Evolutionary conservation across 2,329 filamentous ascomycete species (phyloP).

Genomic region (Onygenales sp.): DNA sequence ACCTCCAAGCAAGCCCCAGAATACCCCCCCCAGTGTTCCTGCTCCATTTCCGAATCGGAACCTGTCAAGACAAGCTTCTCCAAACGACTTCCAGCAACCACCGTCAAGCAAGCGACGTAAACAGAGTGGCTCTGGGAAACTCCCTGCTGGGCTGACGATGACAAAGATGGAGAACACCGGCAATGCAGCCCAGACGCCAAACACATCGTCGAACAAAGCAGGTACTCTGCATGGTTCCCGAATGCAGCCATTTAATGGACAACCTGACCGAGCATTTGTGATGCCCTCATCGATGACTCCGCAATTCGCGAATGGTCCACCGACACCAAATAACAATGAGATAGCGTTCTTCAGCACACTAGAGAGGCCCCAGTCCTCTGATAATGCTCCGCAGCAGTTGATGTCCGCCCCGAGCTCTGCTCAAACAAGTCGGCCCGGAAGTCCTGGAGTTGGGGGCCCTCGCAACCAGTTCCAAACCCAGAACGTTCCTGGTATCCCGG

Average conservation of each 20-base stretch:
- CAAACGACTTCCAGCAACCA: conserved; percentile 48
- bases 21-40: conserved; percentile 24
- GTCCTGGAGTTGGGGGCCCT: conserved; percentile 40
- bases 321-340: conserved; percentile 58
- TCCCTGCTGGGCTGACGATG: conserved; percentile 70
- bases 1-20: conserved; percentile 29
- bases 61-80: conserved; percentile 65
- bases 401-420: conserved; percentile 64
- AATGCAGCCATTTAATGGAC: conserved; percentile 23
- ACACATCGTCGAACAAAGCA: not conserved
- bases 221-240: not conserved
- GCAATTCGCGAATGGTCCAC: conserved; percentile 50
- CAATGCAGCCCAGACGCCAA: not conserved
- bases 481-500: conserved; percentile 19
- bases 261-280: conserved; percentile 38
- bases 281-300: conserved; percentile 32
- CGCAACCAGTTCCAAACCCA: conserved; percentile 30
- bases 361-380: conserved; percentile 54
- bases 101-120: conserved; percentile 74
- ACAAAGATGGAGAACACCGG: conserved; percentile 60
- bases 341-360: conserved; percentile 47
- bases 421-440: conserved; percentile 68
- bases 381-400: conserved; percentile 54
- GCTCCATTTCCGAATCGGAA: conserved; percentile 49
- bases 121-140: conserved; percentile 57